Base-by-base conservation (phyloP, 192 early-diverging fungal genomes). In the Backusella sp. region DNA sequence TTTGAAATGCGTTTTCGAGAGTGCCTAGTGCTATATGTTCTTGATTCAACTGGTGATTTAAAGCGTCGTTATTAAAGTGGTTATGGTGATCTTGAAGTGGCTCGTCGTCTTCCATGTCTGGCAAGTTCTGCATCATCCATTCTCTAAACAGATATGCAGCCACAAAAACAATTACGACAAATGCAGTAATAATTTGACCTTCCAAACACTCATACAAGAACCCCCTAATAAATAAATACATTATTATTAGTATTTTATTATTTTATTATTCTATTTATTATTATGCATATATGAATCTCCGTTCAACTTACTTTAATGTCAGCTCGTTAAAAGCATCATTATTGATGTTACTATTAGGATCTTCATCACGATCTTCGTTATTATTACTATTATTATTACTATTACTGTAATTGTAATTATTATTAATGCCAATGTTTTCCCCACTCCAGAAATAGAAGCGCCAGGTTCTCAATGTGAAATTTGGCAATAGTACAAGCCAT, bases 401-500 rank as follows among this genome's bases (percentile, higher is more conserved):
- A 12, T 23, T 5, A 17, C 30, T 30, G 1, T 26, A 15, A 12
- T 71, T 44, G 14, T 17, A 11, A 26, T 26, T 30, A 30, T 32
- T 73, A 17, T 42, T 79, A 53, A 79, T 86, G 0, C 81, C 86
- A 30, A 89, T 73, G 37, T 81, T 80, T 70, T 92, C 90, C 3
- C 90, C 91, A 72, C 87, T 87, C 93, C 92, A 94, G 75, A 96
- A 96, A 79, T 92, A 95, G 73, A 95, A 87, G 23, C 94, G 86
- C 92, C 91, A 94, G 15, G 92, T 86, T 93, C 94, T 95, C 37
- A 94, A 87, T 5, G 94, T 91, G 41, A 91, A 79, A 74, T 93
- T 94, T 21, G 97, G 97, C 30, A 98, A 85, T 62, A 89, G 76
- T 26, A 94, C 86, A 36, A 96, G 85, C 97, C 97, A 98, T 59